Conservation (phyloP, 768 basidiomycete species). For the Boletus patriciae region DNA sequence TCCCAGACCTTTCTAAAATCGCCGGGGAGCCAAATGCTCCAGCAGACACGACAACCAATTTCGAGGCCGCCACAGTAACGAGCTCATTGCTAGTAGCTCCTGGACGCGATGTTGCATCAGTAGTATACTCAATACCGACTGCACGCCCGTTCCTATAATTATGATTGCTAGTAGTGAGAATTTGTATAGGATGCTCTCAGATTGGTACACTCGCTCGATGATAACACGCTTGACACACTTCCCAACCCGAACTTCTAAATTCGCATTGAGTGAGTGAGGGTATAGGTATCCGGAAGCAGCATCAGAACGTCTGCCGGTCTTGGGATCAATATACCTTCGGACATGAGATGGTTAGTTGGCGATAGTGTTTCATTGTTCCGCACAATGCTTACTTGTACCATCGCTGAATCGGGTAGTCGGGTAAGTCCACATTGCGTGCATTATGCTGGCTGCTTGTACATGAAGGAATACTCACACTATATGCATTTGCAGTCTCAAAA, state of each 20-base stretch:
- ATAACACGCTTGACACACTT: slow-evolving; percentile 8
- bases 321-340: slow-evolving; percentile 51
- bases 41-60: too few relatives aligned
- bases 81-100: not conserved
- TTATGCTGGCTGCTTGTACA: too few relatives aligned
- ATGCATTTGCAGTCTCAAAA: too few relatives aligned
- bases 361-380: too few relatives aligned
- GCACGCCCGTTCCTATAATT: slow-evolving; percentile 33
- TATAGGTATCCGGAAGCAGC: slow-evolving; percentile 39
- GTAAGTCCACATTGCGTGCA: too few relatives aligned
- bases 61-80: slow-evolving; percentile 25
- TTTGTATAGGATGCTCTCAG: not conserved
- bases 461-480: too few relatives aligned
- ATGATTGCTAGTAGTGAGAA: too few relatives aligned
- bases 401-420: too few relatives aligned
- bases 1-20: too few relatives aligned
- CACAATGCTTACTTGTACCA: too few relatives aligned
- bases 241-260: slow-evolving; percentile 33
- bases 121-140: slow-evolving; percentile 36
- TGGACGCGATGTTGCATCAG: slow-evolving; percentile 11
- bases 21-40: too few relatives aligned
- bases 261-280: slow-evolving; percentile 26
- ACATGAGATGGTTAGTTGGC: too few relatives aligned
- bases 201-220: slow-evolving; percentile 34
- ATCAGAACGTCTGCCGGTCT: slow-evolving; percentile 36